Evolutionary conservation across 2,329 filamentous ascomycete genomes (phyloP), one percentile per base, ranked within the genome.

Genomic region (Botrytis byssoidea): DNA sequence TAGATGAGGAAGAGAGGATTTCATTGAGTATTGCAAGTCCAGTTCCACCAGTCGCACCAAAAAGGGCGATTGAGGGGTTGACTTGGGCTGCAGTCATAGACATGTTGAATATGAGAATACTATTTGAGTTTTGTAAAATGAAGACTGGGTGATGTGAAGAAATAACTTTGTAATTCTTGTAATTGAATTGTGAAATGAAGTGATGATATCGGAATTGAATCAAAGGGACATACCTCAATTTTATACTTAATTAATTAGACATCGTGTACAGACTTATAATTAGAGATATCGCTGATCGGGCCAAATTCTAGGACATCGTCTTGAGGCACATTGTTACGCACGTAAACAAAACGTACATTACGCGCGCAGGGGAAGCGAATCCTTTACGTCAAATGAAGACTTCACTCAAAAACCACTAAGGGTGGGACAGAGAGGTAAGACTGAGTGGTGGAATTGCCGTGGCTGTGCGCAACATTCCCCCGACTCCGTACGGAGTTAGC

Each of bases 11-110:
- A 35, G 70, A 55, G 12, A 65, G 59, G 60, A 65, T 71, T 40
- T 71, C 40, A 14, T 42, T 37, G 59, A 71, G 70, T 22, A 70
- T 29, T 55, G 10, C 12, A 16, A 71, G 69, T 3, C 70, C 70
- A 10, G 70, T 71, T 9, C 60, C 61, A 42, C 70, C 70, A 12
- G 70, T 71, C 32, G 70, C 59, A n/a, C 70, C 70, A 16, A 71
- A 71, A 32, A 71, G 51, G 44, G 59, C 61, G 18, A 71, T 65
- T 6, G 70, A 71, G 44, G 70, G 70, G 37, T 35, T 63, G 12
- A n/a, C 25, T n/a, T 55, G 25, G 25, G 25, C 25, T 55, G 46
- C 25, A 48, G 46, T 48, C 8, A 10, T 48, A 48, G 48, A 55
- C 48, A 55, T 55, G 25, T 55, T n/a, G 7, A 12, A 55, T 16